Percentiles rank a stretch among this genome's conserved stretches.
Evolutionary conservation across 2,329 filamentous ascomycete genomes (phyloP).

Genomic region (Aspergillus uvarum): DNA sequence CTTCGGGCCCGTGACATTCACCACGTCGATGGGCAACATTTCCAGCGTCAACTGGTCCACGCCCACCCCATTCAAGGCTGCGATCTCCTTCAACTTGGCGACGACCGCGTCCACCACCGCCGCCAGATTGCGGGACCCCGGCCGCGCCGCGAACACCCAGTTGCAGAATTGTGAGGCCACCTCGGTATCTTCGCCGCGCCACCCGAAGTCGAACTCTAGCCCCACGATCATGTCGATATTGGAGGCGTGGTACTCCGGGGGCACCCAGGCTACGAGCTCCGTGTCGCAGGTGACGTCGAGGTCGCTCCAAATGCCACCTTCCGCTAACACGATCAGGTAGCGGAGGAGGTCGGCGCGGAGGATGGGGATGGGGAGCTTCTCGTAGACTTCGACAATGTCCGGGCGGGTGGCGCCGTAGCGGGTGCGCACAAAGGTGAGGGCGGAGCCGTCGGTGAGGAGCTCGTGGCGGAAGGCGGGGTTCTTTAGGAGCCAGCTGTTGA

Average conservation of each 20-base stretch:
- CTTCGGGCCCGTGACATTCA: slow-evolving; percentile 29
- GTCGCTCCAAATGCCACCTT: slow-evolving; percentile 47
- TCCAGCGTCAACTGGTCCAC: slow-evolving; percentile 22
- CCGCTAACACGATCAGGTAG: slow-evolving; percentile 41
- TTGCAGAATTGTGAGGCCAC: slow-evolving; percentile 26
- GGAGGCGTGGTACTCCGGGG: slow-evolving; percentile 27
- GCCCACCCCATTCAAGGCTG: slow-evolving; percentile 14
- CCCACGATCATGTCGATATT: slow-evolving; percentile 39
- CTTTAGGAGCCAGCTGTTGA: background rate
- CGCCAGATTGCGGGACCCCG: slow-evolving; percentile 21
- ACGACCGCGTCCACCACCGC: slow-evolving; percentile 22
- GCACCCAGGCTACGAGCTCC: slow-evolving; percentile 40
- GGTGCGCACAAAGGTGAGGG: slow-evolving; percentile 34
- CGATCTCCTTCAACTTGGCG: slow-evolving; percentile 19
- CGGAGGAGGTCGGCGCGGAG: slow-evolving; percentile 46
- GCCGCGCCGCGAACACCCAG: slow-evolving; percentile 23
- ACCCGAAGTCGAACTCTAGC: slow-evolving; percentile 37
- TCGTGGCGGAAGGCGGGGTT: slow-evolving; percentile 4
- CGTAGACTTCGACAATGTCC: slow-evolving; percentile 40
- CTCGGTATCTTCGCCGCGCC: background rate
- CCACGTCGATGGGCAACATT: slow-evolving; percentile 27
- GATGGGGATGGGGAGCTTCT: slow-evolving; percentile 38
- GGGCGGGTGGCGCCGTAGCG: slow-evolving; percentile 33
- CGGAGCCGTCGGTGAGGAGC: slow-evolving; percentile 27
- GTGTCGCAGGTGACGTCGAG: slow-evolving; percentile 38